Evolutionary conservation across 148 eudicot genomes (phyloP).

Genomic region (Cornus kousa): DNA sequence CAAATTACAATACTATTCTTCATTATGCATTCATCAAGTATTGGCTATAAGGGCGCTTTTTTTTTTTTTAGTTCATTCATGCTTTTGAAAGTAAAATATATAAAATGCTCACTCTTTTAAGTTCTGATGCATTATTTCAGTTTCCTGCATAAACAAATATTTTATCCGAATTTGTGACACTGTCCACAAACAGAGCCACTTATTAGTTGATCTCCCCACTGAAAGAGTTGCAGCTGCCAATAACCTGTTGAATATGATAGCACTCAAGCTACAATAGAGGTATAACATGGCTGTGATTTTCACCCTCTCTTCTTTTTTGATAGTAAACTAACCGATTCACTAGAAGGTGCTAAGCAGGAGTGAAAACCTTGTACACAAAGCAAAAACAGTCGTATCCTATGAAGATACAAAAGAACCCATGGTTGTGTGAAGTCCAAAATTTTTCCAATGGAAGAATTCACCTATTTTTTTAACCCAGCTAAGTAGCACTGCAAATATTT

Average conservation of each 20-base stretch:
- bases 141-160: background rate
- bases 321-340: too few species aligned
- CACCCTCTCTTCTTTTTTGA: too few species aligned
- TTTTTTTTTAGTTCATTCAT: background rate
- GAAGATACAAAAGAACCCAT: too few species aligned
- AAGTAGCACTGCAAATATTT: background rate
- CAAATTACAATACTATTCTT: background rate
- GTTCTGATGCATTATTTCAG: background rate
- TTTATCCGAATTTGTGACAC: background rate
- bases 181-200: background rate
- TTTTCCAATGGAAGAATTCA: too few species aligned
- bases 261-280: background rate
- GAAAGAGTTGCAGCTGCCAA: too few species aligned
- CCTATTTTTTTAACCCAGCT: too few species aligned
- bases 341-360: too few species aligned
- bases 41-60: background rate
- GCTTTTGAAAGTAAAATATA: background rate
- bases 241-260: background rate
- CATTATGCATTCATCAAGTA: background rate
- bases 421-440: too few species aligned
- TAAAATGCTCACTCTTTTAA: too few species aligned
- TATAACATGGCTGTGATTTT: background rate
- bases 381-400: too few species aligned
- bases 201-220: background rate
- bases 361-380: too few species aligned